Percentiles rank a stretch among this genome's conserved stretches.
These are phyloP conservation scores for Rhodofomes roseus DNA, from an alignment of 1,284 basidiomycete genomes.

Conservation along the genomic window DNA sequence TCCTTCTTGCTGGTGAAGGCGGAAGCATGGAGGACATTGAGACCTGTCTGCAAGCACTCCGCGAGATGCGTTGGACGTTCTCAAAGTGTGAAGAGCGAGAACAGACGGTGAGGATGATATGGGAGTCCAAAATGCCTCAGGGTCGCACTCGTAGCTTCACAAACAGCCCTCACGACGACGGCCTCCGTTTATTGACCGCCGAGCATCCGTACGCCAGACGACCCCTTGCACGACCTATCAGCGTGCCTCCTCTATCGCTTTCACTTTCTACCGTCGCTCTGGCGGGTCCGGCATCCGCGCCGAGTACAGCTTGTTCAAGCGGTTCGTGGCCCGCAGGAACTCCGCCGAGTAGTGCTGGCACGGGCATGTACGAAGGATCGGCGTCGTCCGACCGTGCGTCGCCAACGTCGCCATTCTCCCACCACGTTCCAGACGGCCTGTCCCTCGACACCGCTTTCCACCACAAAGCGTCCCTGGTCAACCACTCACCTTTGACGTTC, in stretches of 20 bases:
- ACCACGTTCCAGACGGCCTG: constrained; percentile 16
- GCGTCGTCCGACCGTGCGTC: constrained; percentile 19
- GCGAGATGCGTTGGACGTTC: constrained; percentile 79
- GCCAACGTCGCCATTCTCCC: constrained; percentile 21
- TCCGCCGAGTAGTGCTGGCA: constrained; percentile 23
- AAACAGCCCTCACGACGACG: constrained; percentile 20
- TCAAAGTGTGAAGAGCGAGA: constrained; percentile 70
- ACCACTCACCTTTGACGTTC: constrained; percentile 15
- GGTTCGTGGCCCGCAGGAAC: constrained; percentile 28
- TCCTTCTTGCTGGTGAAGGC: constrained; percentile 56
- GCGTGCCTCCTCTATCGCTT: constrained; percentile 28
- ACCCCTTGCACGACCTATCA: constrained; percentile 26
- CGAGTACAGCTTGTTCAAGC: constrained; percentile 32
- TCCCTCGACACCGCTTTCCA: constrained; percentile 15
- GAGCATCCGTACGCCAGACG: constrained; percentile 23
- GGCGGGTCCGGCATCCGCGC: constrained; percentile 24
- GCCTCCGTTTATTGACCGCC: constrained; percentile 14
- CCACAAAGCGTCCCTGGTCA: constrained; percentile 10
- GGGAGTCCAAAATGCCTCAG: constrained; percentile 33
- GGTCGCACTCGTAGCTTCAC: constrained; percentile 19
- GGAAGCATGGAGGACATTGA: constrained; percentile 67
- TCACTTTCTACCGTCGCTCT: constrained; percentile 18
- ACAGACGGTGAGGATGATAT: constrained; percentile 57
- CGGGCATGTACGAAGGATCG: constrained; percentile 20
- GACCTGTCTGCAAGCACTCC: constrained; percentile 67